Base-by-base conservation (phyloP, 225 moss, liverwort and hornwort species). In the Marchantia paleacea region DNA sequence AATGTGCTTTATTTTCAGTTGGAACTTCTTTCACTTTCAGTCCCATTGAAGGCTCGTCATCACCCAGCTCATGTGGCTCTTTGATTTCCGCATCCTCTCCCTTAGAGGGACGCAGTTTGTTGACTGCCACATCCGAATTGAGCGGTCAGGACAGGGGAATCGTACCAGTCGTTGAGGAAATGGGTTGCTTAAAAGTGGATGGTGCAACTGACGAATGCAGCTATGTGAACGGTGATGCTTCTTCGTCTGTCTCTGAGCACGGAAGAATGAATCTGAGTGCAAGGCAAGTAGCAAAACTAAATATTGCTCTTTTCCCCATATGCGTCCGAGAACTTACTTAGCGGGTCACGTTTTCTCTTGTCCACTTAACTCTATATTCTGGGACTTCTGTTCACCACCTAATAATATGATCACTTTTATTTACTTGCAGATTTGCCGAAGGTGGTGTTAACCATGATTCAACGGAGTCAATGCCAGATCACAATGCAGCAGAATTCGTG, bases 11-110 rank as follows among this genome's bases (percentile, higher is more conserved):
- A 62, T 81, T 67, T 22, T 86, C 86, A 8, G 86, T 69, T 22
- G 75, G 84, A 55, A 84, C 83, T 6, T 81, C 86, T 12, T 81
- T 79, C 52, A 81, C 79, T 64, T 87, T 79, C 71, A 84, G 76
- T 77, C 75, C 83, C 25, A 71, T 79, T 72, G 79, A 82, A 73
- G 72, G 66, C 16, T 81, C 81, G 19, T 84, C 79, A 18, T 79
- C 81, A 52, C 79, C 79, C 16, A 81, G 81, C 48, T 53, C 78
- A 20, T 78, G 81, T 55, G 82, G 75, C 75, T 70, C 74, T 58
- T 39, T 81, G 53, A 69, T 83, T 22, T 83, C 75, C n/a, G 67
- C 68, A 57, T 83, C 86, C 53, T 83, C 80, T n/a, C 67, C 80
- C 47, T 66, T 69, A 53, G 83, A 77, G 18, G 52, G 53, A 48